Percentiles rank a stretch among this genome's conserved stretches.
Conservation (phyloP, 1,284 basidiomycete genomes). For the Prillingera fragicola region DNA sequence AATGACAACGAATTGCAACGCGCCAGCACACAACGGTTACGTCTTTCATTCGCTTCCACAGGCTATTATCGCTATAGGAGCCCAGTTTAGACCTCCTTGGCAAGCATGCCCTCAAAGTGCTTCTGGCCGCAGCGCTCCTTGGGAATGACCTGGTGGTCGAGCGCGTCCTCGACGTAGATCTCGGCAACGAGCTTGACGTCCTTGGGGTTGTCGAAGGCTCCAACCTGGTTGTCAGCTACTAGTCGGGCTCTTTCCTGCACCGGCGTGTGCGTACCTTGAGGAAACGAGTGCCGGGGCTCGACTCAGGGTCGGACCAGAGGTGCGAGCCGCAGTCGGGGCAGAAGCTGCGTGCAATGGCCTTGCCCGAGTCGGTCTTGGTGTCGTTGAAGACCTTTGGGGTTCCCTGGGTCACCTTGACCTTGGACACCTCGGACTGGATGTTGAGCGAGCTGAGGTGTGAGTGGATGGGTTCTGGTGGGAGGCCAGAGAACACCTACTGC, state of each 20-base stretch:
- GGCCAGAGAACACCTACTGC: conserved; percentile 1
- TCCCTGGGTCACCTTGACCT: conserved; percentile 11
- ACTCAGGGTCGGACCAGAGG: conserved; percentile 12
- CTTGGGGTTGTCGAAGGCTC: conserved; percentile 4
- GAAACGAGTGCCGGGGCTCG: conserved; percentile 1
- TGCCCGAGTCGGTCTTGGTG: conserved; percentile 6
- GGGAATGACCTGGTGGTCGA: background rate
- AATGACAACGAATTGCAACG: too few relatives aligned
- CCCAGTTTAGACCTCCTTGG: too few relatives aligned
- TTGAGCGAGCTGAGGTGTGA: conserved; percentile 18
- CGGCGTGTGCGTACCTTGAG: conserved; percentile 5
- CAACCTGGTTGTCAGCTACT: background rate
- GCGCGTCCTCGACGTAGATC: background rate
- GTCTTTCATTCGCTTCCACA: too few relatives aligned
- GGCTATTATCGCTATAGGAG: too few relatives aligned
- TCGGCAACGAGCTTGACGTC: conserved; percentile 4
- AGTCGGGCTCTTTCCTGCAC: too few relatives aligned
- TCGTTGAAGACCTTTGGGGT: conserved; percentile 9
- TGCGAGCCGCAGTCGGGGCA: conserved; percentile 14
- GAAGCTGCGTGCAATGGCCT: conserved; percentile 12
- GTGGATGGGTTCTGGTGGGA: too few relatives aligned
- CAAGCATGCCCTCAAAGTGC: conserved; percentile 18
- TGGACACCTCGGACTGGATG: conserved; percentile 1
- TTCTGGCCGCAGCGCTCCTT: conserved; percentile 11
- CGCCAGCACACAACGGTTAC: too few relatives aligned